Conservation (phyloP, 2,329 filamentous ascomycete species). For the Knoxdaviesia proteae region DNA sequence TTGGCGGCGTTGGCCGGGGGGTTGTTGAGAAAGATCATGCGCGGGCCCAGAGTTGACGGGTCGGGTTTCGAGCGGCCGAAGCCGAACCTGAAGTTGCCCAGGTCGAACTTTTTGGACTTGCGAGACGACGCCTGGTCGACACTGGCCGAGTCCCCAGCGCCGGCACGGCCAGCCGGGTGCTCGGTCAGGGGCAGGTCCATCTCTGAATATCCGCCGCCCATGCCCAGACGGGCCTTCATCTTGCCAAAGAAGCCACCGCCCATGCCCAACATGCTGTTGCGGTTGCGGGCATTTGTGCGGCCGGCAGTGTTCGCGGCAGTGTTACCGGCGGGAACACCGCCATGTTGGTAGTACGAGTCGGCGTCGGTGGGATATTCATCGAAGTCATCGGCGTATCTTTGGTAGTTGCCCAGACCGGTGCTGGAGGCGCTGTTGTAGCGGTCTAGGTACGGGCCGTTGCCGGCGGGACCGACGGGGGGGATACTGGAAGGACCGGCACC, state of each 20-base stretch:
- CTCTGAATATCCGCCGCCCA: constrained; percentile 78
- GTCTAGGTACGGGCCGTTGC: constrained; percentile 22
- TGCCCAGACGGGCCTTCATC: constrained; percentile 78
- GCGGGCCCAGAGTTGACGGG: constrained; percentile 73
- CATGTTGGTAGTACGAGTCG: constrained; percentile 65
- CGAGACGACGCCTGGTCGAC: constrained; percentile 16
- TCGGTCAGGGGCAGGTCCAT: constrained; percentile 96
- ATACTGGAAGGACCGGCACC: constrained; percentile 1
- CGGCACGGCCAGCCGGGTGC: constrained; percentile 23
- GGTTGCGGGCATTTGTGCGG: constrained; percentile 40
- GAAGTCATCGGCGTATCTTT: constrained; percentile 71
- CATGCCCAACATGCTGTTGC: constrained; percentile 74
- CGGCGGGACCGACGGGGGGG: constrained; percentile 3
- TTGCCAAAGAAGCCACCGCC: constrained; percentile 73
- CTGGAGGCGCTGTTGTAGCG: constrained; percentile 45
- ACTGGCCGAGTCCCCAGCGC: constrained; percentile 18
- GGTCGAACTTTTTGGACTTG: constrained; percentile 38
- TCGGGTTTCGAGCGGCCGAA: constrained; percentile 72
- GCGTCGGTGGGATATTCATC: constrained; percentile 66
- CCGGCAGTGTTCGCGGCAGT: constrained; percentile 7
- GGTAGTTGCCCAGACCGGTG: constrained; percentile 70
- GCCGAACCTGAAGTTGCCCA: constrained; percentile 76
- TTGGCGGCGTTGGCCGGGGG: constrained; percentile 73
- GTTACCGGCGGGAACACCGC: constrained; percentile 23
- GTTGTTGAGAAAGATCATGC: constrained; percentile 92